Evolutionary conservation across 2,329 filamentous ascomycete species (phyloP), one percentile per base, ranked within the genome.

Genomic region (Coniella lustricola): DNA sequence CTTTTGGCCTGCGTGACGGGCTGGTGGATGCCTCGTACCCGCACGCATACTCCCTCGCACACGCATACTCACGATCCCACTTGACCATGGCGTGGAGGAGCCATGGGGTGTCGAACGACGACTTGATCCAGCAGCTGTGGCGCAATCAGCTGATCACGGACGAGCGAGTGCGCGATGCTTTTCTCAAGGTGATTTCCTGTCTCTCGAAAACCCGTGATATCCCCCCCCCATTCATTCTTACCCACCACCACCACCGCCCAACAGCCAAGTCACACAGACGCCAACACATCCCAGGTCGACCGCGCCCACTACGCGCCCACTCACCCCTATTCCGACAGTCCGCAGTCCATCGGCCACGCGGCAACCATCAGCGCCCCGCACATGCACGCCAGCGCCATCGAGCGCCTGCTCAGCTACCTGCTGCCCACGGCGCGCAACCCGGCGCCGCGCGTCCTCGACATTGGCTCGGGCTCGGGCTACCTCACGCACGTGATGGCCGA

Each of bases 401-500:
- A 78, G 60, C 63, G 73, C 40, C 64, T 81, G 16, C 64, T 79
- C 4, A 60, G 66, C 3, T 72, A 64, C 57, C 54, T 79, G 4
- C 13, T 64, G 12, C 68, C 75, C 4, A 59, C 64, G 3, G 1
- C 14, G 25, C 12, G 52, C 1, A 62, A 59, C 3, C 66, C 65
- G 0, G 63, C 67, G 2, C 67, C 73, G 2, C 62, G 85, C 56
- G 72, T 88, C 1, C 73, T 91, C 2, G 87, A 91, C 59, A 76
- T 91, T 51, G 87, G 87, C 2, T 84, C 79, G 40, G 87, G 87
- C 0, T 85, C 79, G 2, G 87, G 87, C 0, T 97, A 96, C 62
- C 71, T 98, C 12, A 95, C 90, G 4, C 89, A 94, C 59, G 82
- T 96, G 0, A 67, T 97, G 7, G 90, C 90, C 0, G 86, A 91